These are phyloP conservation scores for Cercospora sp. DNA, from an alignment of 2,329 filamentous ascomycete species.

Conservation along the genomic window DNA sequence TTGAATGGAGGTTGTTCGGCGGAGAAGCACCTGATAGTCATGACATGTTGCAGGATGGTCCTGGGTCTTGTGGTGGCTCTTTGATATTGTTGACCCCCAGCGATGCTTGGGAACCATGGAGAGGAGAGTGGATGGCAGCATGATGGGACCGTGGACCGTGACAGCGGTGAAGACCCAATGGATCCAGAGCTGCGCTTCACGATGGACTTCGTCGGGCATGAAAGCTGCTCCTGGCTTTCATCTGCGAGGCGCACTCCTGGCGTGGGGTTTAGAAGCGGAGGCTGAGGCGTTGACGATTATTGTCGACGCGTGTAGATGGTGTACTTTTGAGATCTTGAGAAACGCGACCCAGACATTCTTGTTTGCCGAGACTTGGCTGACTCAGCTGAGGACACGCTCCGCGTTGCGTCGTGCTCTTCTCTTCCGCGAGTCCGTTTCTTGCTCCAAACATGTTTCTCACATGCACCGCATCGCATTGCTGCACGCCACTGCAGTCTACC, in stretches of 20 bases:
- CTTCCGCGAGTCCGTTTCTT: too few relatives aligned
- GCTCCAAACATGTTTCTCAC: not conserved
- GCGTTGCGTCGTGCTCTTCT: too few relatives aligned
- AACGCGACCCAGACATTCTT: not conserved
- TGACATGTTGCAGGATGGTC: too few relatives aligned
- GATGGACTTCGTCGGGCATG: not conserved
- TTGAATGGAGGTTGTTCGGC: not conserved
- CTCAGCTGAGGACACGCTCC: not conserved
- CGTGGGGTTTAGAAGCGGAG: not conserved
- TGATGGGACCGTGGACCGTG: not conserved
- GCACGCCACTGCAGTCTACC: not conserved
- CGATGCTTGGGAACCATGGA: too few relatives aligned
- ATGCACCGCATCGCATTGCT: not conserved
- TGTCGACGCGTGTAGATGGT: not conserved
- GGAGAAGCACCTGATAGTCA: too few relatives aligned
- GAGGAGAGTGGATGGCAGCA: too few relatives aligned
- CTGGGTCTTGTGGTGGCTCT: too few relatives aligned
- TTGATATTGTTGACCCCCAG: too few relatives aligned
- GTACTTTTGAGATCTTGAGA: not conserved
- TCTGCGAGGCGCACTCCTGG: not conserved
- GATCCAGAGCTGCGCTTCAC: not conserved
- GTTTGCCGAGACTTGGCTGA: not conserved
- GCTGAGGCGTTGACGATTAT: not conserved
- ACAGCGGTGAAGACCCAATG: not conserved
- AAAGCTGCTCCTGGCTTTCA: not conserved